Evolutionary conservation across 2,329 filamentous ascomycete species (phyloP).

Genomic region (Hypomyces rosellus): DNA sequence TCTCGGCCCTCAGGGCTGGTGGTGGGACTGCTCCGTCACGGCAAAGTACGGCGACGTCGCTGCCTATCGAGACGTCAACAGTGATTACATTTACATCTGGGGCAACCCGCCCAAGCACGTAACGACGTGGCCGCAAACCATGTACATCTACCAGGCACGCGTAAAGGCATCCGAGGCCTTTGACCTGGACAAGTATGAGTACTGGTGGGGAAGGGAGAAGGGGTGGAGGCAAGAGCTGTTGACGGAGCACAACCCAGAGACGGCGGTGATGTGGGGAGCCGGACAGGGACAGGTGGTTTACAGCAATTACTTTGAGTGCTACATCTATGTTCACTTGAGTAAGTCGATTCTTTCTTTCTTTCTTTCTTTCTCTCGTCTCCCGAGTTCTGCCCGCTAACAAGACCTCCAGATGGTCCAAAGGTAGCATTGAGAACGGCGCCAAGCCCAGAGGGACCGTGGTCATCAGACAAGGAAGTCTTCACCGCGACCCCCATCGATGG

Average conservation of each 20-base stretch:
- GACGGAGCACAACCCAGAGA: conserved; percentile 26
- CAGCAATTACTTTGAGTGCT: conserved; percentile 27
- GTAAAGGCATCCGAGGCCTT: conserved; percentile 30
- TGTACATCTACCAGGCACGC: conserved; percentile 31
- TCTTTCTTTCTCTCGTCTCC: background rate
- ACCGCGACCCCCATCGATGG: conserved; percentile 26
- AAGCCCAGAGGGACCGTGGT: conserved; percentile 31
- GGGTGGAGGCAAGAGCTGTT: conserved; percentile 31
- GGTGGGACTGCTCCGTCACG: conserved; percentile 27
- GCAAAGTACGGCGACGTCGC: conserved; percentile 33
- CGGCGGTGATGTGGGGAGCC: conserved; percentile 31
- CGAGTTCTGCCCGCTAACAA: background rate
- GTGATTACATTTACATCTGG: conserved; percentile 32
- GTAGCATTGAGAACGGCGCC: conserved; percentile 16
- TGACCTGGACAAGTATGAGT: conserved; percentile 31
- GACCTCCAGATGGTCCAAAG: conserved; percentile 4
- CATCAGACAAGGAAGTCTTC: conserved; percentile 28
- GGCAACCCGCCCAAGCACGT: conserved; percentile 31
- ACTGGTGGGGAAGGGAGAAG: conserved; percentile 33
- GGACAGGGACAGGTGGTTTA: conserved; percentile 34
- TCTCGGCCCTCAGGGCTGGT: conserved; percentile 18
- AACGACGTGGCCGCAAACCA: conserved; percentile 17
- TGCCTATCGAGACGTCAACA: conserved; percentile 31
- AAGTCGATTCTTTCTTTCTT: background rate
- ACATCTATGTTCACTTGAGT: conserved; percentile 28